Base-by-base conservation (phyloP, 768 basidiomycete species). In the Nidularia sp. region DNA sequence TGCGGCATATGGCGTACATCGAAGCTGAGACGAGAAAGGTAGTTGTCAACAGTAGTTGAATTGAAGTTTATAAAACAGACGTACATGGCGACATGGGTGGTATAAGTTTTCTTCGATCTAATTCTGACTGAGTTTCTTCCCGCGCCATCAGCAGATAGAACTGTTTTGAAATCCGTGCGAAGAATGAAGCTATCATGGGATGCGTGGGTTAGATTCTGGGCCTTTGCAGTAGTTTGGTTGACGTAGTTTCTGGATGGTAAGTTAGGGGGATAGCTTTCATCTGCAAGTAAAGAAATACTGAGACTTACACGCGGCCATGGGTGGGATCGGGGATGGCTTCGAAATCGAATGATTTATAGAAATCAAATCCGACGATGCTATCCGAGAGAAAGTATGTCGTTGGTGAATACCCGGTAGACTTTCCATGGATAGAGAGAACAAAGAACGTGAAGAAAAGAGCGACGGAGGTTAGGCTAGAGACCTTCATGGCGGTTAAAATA, bases 1-100 rank as follows among this genome's bases (percentile, higher is more conserved):
- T 48, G 47, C 2, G 47, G 47, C 47, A 48, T 48, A 34, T 48
- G 47, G 22, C 47, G 47, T 10, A 48, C 32, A 34, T 48, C 32
- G 47, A 48, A 48, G 18, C 47, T 48, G 25, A 29, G 25, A 34
- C 12, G 2, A 34, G 33, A 34, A 8, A n/a, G 25, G 12, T 2
- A 8, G 12, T 33, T 8, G 13, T 12, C 7, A 12, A 31, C 25
- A 48, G 22, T 12, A 31, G 22, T 12, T 35, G 22, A 13, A n/a
- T 48, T 31, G 12, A 12, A 48, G 33, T 48, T 25, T 2, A 45
- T 13, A 10, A n/a, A 45, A 45, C 9, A 9, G 9, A 45, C 44
- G 9, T 3, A 45, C 44, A 45, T 22, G 25, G 44, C 25, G 10
- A 41, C 35, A 18, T 9, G 9, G 10, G 7, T 50, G 13, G n/a